These are phyloP conservation scores for Diplocarpon mali DNA, from an alignment of 2,329 filamentous ascomycete genomes.

Conservation along the genomic window DNA sequence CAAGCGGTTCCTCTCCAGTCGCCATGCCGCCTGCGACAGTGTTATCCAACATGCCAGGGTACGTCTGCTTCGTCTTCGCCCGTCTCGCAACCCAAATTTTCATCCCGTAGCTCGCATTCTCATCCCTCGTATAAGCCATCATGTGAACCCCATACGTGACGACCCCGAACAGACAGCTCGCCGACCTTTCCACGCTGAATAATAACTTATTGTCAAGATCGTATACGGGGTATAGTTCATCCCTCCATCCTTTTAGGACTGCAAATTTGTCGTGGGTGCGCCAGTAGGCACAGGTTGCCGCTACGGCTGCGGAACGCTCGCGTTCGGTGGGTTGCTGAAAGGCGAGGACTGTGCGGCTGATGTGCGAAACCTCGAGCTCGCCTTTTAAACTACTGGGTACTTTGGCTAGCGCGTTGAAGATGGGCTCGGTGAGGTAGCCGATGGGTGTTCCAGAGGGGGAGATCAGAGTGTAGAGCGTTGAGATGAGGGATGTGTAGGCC, in stretches of 20 bases:
- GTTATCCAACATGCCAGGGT: conserved; percentile 86
- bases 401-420: conserved; percentile 37
- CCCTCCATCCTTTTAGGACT: conserved; percentile 66
- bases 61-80: conserved; percentile 70
- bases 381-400: conserved; percentile 42
- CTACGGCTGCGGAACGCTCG: conserved; percentile 47
- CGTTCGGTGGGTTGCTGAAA: conserved; percentile 46
- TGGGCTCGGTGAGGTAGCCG: conserved; percentile 45
- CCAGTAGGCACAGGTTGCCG: conserved; percentile 53
- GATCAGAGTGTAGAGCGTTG: conserved; percentile 55
- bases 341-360: conserved; percentile 51
- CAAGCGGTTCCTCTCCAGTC: conserved; percentile 68
- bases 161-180: conserved; percentile 62
- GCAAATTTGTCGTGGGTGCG: conserved; percentile 60
- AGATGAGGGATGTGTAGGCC: conserved; percentile 42
- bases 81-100: conserved; percentile 79
- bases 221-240: conserved; percentile 74
- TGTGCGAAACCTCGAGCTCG: conserved; percentile 49
- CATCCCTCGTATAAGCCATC: conserved; percentile 55
- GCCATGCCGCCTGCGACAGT: conserved; percentile 78
- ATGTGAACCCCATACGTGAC: conserved; percentile 75
- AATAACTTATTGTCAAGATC: conserved; percentile 48
- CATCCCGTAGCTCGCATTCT: conserved; percentile 40
- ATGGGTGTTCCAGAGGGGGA: conserved; percentile 55
- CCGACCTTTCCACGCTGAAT: conserved; percentile 68